Conservation (phyloP, 2,329 filamentous ascomycete genomes). For the Geosmithia flava region DNA sequence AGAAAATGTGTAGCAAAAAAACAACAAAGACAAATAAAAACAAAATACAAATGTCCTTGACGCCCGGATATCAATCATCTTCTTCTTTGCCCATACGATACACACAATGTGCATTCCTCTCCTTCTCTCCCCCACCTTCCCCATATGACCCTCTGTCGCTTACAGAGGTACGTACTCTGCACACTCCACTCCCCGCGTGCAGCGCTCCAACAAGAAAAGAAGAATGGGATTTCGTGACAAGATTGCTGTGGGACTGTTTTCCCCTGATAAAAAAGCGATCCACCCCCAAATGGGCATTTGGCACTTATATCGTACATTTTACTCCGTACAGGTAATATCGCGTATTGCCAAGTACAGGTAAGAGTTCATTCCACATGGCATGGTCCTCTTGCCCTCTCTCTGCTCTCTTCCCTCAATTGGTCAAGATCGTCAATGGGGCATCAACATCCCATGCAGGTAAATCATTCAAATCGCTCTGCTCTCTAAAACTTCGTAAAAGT, state of each 20-base stretch:
- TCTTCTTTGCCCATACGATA: not conserved
- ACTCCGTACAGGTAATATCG: too few species aligned
- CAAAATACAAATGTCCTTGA: not conserved
- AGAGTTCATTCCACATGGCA: too few species aligned
- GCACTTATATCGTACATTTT: too few species aligned
- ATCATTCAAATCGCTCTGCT: too few species aligned
- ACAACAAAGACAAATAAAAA: not conserved
- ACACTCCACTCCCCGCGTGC: not conserved
- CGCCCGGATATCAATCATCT: not conserved
- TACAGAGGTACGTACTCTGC: not conserved
- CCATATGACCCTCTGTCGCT: not conserved
- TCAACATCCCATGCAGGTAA: too few species aligned
- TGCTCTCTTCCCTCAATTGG: too few species aligned
- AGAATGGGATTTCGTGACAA: not conserved
- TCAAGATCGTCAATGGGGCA: too few species aligned
- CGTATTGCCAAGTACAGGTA: too few species aligned
- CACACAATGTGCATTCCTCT: not conserved
- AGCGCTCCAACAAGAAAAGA: not conserved
- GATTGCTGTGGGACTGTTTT: not conserved
- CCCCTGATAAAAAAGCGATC: not conserved
- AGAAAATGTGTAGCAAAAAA: too few species aligned
- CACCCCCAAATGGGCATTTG: too few species aligned
- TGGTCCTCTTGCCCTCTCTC: too few species aligned
- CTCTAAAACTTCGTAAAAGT: not conserved
- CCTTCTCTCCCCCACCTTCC: not conserved